A percentile compares a stretch with the other conserved stretches of the same genome.
phyloP scores from a whole-genome alignment of 441 rosid species.

The Gossypium gossypioides region DNA sequence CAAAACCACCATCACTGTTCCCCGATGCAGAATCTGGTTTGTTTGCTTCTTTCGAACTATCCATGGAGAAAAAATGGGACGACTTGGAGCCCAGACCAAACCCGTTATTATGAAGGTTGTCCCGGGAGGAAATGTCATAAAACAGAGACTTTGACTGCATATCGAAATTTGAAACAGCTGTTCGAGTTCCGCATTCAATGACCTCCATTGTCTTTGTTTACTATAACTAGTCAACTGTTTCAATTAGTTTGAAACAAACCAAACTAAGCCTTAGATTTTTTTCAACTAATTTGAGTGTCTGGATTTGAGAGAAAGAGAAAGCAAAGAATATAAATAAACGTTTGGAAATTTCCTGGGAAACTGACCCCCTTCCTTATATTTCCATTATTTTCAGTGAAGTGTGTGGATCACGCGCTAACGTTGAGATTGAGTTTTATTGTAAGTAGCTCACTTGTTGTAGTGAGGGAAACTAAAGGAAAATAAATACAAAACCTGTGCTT shows the following conservation, averaged over 20 bases:
- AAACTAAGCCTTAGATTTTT: not conserved
- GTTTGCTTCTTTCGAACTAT: not conserved
- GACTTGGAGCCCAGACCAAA: conserved; percentile 3
- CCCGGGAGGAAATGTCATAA: conserved; percentile 19
- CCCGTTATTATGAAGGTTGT: not conserved
- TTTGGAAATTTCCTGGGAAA: conserved; percentile 1
- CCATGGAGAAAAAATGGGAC: not conserved
- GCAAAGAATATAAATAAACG: not conserved
- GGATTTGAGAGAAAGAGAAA: not conserved
- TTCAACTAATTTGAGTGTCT: not conserved
- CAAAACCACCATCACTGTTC: not conserved
- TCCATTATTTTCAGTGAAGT: not conserved
- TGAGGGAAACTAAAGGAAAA: not conserved
- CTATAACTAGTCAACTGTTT: not conserved
- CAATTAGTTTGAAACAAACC: not conserved
- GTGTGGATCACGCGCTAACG: not conserved
- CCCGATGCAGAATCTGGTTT: not conserved
- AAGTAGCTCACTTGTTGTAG: not conserved
- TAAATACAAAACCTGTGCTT: too few relatives aligned
- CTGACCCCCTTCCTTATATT: not conserved
- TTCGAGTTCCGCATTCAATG: conserved; percentile 5
- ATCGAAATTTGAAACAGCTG: conserved; percentile 17
- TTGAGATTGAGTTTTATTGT: not conserved
- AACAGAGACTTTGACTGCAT: conserved; percentile 22
- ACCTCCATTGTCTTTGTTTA: conserved; percentile 23